phyloP scores from a whole-genome alignment of 768 basidiomycete genomes.

The Tricholoma saponaceum region DNA sequence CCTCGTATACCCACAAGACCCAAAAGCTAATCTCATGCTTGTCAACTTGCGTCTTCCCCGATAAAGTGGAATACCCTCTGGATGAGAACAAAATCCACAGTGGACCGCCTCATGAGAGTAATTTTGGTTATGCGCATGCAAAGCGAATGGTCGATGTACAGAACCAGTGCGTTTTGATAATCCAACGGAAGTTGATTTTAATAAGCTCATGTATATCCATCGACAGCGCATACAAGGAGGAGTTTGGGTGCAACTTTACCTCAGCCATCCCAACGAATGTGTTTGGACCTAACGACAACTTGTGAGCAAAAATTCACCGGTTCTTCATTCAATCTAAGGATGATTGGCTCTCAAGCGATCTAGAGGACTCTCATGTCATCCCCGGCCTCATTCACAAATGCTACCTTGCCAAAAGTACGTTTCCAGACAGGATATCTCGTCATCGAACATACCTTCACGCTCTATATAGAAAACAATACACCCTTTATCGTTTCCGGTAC shows the following conservation, averaged over 20 bases:
- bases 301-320: constrained; percentile 38
- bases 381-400: constrained; percentile 93
- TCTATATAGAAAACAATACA: constrained; percentile 61
- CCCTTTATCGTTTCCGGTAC: constrained; percentile 88
- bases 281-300: constrained; percentile 96
- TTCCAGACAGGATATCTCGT: background rate
- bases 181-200: background rate
- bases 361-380: constrained; percentile 91
- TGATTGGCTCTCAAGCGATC: constrained; percentile 50
- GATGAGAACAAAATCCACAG: constrained; percentile 91
- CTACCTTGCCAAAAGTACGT: constrained; percentile 80
- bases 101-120: constrained; percentile 90
- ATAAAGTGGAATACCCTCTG: constrained; percentile 90
- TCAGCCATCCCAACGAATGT: constrained; percentile 97
- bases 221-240: constrained; percentile 90
- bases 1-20: constrained; percentile 58
- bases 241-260: constrained; percentile 93
- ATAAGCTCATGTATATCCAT: background rate
- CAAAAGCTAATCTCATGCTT: constrained; percentile 91
- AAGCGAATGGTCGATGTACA: constrained; percentile 95
- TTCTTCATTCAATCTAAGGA: background rate
- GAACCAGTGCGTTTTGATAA: constrained; percentile 64
- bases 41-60: constrained; percentile 96
- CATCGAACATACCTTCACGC: constrained; percentile 2
- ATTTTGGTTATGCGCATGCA: constrained; percentile 96